Base-by-base conservation (phyloP, 2,329 filamentous ascomycete genomes). In the Sporothrix dimorphospora region DNA sequence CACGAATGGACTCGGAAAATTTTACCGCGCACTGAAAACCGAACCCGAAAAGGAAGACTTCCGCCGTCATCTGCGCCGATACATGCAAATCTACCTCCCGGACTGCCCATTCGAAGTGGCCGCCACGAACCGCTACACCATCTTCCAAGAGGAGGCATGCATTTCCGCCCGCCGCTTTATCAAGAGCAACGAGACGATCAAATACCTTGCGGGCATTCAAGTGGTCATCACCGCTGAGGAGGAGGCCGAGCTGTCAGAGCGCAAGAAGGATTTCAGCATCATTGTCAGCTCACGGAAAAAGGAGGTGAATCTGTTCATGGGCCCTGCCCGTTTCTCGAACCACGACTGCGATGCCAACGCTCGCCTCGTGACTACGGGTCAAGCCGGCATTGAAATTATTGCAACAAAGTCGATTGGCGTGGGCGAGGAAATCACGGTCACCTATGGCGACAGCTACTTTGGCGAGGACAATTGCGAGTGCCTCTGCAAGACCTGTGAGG, bases 321-420 rank as follows among this genome's bases (percentile, higher is more conserved):
- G 96, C 0, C 97, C 96, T 8, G 96, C 96, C 45, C 90, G 96
- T 68, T 98, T 99, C 80, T 94, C 96, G 34, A 99, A 99, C 79
- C 96, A 99, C 81, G 96, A 99, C 81, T 99, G 96, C 82, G 88
- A 92, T 76, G 94, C 96, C 42, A 99, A 98, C 83, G 94, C 94
- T 9, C 89, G 91, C 78, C 87, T 99, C 59, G 91, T 93, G 76
- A 98, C 94, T 47, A 92, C 90, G 47, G 93, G 94, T 61, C 89
- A 91, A 72, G 90, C 94, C 72, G 94, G 94, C 47, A 98, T 99
- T 83, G 92, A 97, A 78, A 94, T 99, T 72, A 89, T 97, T 67
- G 94, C 96, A 2, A 89, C 90, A 45, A 89, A 90, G 75, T 87
- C 94, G 72, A 98, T 99, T 74, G 88, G 91, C 12, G 85, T 92